A percentile compares a stretch with the other conserved stretches of the same genome.
Evolutionary conservation across 2,329 filamentous ascomycete species (phyloP).

Genomic region (Sarocladium kiliense): DNA sequence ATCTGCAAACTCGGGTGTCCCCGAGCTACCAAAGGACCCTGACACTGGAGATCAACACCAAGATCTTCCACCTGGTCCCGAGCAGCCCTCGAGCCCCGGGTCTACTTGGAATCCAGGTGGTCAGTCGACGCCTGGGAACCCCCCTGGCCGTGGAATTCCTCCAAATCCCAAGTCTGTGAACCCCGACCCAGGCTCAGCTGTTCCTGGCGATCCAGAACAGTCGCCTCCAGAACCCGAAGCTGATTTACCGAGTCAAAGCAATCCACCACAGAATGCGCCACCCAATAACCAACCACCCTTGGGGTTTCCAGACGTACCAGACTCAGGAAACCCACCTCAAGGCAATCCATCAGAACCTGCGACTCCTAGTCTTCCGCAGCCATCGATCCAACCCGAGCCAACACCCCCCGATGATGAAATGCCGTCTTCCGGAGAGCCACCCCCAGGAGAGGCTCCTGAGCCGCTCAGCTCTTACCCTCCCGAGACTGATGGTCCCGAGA

Average conservation of each 20-base stretch:
- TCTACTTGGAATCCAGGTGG: background rate
- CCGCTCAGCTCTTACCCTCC: too few relatives aligned
- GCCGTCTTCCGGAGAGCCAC: too few relatives aligned
- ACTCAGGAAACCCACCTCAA: background rate
- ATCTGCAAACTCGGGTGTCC: background rate
- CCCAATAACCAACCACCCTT: background rate
- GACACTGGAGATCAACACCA: background rate
- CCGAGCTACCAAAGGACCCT: background rate
- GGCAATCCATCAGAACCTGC: background rate
- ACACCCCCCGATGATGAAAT: background rate
- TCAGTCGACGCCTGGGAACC: constrained; percentile 8
- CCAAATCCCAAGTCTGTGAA: background rate
- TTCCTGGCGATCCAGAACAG: background rate
- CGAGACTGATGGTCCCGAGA: background rate
- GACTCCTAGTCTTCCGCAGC: background rate
- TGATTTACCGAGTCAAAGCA: background rate
- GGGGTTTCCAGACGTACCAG: background rate
- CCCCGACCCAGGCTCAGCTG: background rate
- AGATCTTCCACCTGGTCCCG: background rate
- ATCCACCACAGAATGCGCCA: background rate
- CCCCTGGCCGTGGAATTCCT: background rate
- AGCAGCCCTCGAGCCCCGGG: background rate
- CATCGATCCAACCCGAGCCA: background rate
- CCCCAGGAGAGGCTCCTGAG: too few relatives aligned
- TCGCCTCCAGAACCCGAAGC: background rate